Conservation (phyloP, 495 filamentous ascomycete species). For the Talaromyces trachyspermus region DNA sequence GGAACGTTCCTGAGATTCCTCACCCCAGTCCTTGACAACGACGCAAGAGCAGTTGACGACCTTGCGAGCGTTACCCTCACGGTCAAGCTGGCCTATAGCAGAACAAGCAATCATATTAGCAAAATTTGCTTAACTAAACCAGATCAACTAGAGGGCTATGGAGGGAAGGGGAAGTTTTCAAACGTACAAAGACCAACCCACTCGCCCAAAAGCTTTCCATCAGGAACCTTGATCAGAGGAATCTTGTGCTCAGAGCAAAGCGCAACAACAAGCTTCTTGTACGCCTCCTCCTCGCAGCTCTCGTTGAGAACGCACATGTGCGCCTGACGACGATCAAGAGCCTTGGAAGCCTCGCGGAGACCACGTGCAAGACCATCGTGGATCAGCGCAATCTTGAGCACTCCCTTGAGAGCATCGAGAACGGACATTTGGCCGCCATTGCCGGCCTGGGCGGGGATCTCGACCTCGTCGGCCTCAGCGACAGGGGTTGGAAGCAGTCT, state of each 20-base stretch:
- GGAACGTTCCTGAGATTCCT: constrained; percentile 95
- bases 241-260: constrained; percentile 99
- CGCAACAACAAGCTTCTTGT: constrained; percentile 99
- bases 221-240: constrained; percentile 97
- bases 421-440: constrained; percentile 92
- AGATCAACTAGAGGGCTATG: not conserved
- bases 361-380: constrained; percentile 98
- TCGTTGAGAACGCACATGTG: constrained; percentile 99
- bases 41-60: constrained; percentile 99
- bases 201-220: constrained; percentile 98
- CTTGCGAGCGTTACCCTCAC: constrained; percentile 98
- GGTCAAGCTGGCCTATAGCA: constrained; percentile 80
- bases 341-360: constrained; percentile 95
- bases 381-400: constrained; percentile 96
- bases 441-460: constrained; percentile 77
- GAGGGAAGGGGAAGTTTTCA: constrained; percentile 10
- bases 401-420: constrained; percentile 92
- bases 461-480: constrained; percentile 77
- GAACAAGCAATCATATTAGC: too few relatives aligned
- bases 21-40: constrained; percentile 98
- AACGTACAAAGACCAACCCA: constrained; percentile 98
- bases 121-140: too few relatives aligned
- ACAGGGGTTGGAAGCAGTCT: constrained; percentile 68
- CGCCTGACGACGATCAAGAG: constrained; percentile 92
- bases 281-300: constrained; percentile 98